Base-by-base conservation (phyloP, 768 basidiomycete species). In the Harrya chromipes region DNA sequence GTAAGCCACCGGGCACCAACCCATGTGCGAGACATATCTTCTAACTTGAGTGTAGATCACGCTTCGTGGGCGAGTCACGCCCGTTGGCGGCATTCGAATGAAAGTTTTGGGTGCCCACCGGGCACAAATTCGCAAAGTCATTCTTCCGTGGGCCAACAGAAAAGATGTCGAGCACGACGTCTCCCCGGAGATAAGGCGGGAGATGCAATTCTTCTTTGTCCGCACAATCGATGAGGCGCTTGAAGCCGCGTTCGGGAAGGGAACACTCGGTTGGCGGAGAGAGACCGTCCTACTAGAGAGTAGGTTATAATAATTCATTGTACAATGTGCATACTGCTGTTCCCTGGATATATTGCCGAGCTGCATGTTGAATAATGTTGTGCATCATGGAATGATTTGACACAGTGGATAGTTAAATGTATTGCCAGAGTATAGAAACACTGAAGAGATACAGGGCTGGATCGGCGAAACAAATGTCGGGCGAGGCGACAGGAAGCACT, bases 31-130 rank as follows among this genome's bases (percentile, higher is more conserved):
- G 6, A 19, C 5, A 23, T 4, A 5, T 6, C 12, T 14, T 33
- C 47, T 58, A 11, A 63, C 17, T 11, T 20, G 37, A 21, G 26
- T 17, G 10, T 34, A 84, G 82, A 87, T 94, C 46, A 95, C 93
- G 0, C 76, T 93, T 1, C 80, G 90, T 2, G 89, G 90, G 14
- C 81, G 81, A 8, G 84, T 92, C 31, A 87, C 84, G 0, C 82
- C 91, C 5, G 88, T 95, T 2, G 92, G 92, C 4, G 92, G 92
- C 0, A 89, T 95, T 68, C 92, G 93, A 63, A 93, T 94, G 74
- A 91, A 91, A 64, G 77, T 94, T 1, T 78, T 95, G 16, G 92
- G 91, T 16, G 93, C 93, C 0, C 91, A 94, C 65, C 83, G 93
- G 6, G 90, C 90, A 2, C 82, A 86, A 31, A 81, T 94, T 38